Base-by-base conservation (phyloP, 2,329 filamentous ascomycete genomes). In the Epichloe sylvatica region DNA sequence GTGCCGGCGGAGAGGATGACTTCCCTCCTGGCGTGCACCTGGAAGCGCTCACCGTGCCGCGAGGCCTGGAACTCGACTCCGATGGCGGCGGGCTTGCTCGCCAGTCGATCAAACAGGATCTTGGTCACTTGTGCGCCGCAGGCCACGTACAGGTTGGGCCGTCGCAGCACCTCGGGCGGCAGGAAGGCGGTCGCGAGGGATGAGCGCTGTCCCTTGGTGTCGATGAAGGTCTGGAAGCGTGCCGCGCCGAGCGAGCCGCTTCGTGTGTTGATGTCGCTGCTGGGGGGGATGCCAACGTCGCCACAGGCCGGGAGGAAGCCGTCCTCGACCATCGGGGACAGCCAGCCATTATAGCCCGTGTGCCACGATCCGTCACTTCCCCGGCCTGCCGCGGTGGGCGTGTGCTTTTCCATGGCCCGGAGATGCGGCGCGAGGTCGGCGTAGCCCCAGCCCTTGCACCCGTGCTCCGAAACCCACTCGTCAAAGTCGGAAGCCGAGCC, bases 1-100 rank as follows among this genome's bases (percentile, higher is more conserved):
- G 50, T 35, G 3, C 50, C 50, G 3, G 36, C 50, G 15, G 30
- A 43, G 13, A 52, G 50, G n/a, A 52, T 52, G 4, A 52, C 50
- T 37, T 52, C 50, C 6, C 34, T 43, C 0, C 59, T 60, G 37
- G 67, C 70, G 44, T 61, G 57, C 39, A 67, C 58, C 39, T 55
- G 45, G 45, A 52, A 56, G 2, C 38, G 41, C 37, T 53, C 52
- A 33, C 51, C 50, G 15, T 40, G 49, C 23, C 21, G 35, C 15
- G 48, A 48, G n/a, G 33, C 41, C 46, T 47, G 46, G 37, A 56
- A 52, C 45, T 56, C 53, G 36, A 53, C 54, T 17, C 54, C 54
- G 5, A 55, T 54, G 17, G 51, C 54, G 3, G 35, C 41, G 9
- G 54, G 54, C 35, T 49, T 50, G 34, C 12, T 17, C 4, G 11